Base-by-base conservation (phyloP, 257 asterid species). In the Craterostigma plantagineum region DNA sequence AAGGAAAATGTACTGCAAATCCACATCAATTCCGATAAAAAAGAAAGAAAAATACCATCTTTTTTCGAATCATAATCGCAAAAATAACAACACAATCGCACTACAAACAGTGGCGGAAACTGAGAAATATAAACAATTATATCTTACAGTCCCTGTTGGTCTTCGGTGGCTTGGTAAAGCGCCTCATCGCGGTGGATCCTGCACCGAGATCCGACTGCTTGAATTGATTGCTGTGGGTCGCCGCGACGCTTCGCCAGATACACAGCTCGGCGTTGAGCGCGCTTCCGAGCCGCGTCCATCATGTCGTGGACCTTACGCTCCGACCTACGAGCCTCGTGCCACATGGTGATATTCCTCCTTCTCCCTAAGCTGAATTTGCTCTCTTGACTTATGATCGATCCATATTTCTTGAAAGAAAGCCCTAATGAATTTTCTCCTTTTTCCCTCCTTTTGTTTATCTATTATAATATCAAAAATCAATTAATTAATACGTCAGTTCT, bases 241-340 rank as follows among this genome's bases (percentile, higher is more conserved):
- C 98, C 98, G 34, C 95, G 95, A 46, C 98, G 69, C 72, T 87
- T 87, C 14, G 98, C 98, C 34, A 87, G 77, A 56, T 64, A 82
- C 33, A 87, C 52, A 51, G 95, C 93, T 11, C 95, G 83, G 12
- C 98, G 76, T 73, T 87, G 98, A 9, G 98, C 98, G 56, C 98
- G 69, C 65, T 87, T 87, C 43, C 98, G 86, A 44, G 95, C 95
- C 16, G 98, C 98, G 63, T 87, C 98, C 98, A 87, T 87, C 95
- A 87, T 79, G 60, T 82, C 98, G 67, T 87, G 98, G 46, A 87
- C 98, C 65, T 87, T 87, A 63, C 44, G 79, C 79, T 87, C 98
- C 72, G 98, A 87, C 59, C 72, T 63, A 56, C 98, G 70, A 14
- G 98, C 98, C 47, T 87, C 98, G 51, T 87, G 98, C 95, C 98